Base-by-base conservation (phyloP, 2,329 filamentous ascomycete genomes). In the Talaromyces sp. region DNA sequence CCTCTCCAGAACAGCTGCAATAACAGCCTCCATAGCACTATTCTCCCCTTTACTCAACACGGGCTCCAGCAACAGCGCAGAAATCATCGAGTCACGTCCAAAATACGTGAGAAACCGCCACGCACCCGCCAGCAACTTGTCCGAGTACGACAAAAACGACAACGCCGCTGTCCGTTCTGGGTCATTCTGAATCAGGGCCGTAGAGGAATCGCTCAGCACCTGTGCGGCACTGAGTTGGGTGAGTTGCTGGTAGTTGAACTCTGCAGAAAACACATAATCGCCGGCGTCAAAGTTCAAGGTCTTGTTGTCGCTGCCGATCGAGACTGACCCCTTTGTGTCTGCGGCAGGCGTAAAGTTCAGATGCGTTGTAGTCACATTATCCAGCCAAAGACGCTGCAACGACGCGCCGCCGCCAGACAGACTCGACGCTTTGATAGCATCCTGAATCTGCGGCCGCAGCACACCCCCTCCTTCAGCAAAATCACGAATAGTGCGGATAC, bases 81-180 rank as follows among this genome's bases (percentile, higher is more conserved):
- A 77, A 43, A 88, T 85, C 78, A 88, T 85, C 62, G 81, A 85
- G 66, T 89, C 85, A 11, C 85, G 80, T 0, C 85, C 85, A 71
- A 88, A 88, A 66, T 88, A 88, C 0, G 85, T 88, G 51, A 88
- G 70, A 65, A 88, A 88, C 1, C 85, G 75, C 86, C 85, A 88
- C 3, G 83, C 84, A 11, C 85, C 85, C 1, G 86, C 85, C 2
- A 87, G 75, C 0, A 88, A 74, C 64, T 88, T 88, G 32, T 84
- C 75, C 0, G 77, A 82, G 64, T 88, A 88, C 0, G 86, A 88
- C 3, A 88, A 73, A 70, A 88, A 88, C 0, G 84, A 83, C 0
- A 88, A 71, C 0, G 84, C 83, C 0, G 75, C 76, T 0, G 80
- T 78, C 57, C 83, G 77, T 43, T 77, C 78, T 0, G 77, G 70